These are phyloP conservation scores for Saccharomyces paradoxus DNA, from an alignment of 805 yeast genomes.

Conservation along the genomic window DNA sequence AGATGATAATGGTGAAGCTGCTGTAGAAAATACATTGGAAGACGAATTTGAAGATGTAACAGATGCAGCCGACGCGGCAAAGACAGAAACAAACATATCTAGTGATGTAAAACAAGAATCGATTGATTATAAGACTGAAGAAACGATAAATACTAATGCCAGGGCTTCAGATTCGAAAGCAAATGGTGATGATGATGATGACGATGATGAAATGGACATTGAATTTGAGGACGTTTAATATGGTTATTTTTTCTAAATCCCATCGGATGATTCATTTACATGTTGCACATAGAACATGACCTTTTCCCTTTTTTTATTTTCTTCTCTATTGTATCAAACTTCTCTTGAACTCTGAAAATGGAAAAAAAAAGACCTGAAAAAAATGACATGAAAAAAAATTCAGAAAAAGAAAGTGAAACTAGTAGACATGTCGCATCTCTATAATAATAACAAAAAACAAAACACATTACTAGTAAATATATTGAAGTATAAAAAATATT, in stretches of 20 bases:
- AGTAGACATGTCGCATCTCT: neutral
- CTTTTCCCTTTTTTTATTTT: neutral
- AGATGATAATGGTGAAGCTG: constrained; percentile 31
- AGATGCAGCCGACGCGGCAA: constrained; percentile 10
- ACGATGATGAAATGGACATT: constrained; percentile 29
- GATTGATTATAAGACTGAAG: constrained; percentile 2
- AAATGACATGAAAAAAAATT: neutral
- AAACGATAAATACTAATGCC: neutral
- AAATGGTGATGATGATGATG: constrained; percentile 12
- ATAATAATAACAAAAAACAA: neutral
- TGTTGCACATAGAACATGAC: neutral
- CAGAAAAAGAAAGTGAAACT: neutral
- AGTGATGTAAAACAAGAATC: constrained; percentile 1
- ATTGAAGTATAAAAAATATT: neutral
- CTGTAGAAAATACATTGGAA: constrained; percentile 16
- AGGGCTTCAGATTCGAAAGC: constrained; percentile 1
- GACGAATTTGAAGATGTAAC: constrained; percentile 22
- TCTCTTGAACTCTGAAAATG: neutral
- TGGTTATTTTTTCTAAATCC: neutral
- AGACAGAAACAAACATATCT: constrained; percentile 2
- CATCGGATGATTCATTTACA: neutral
- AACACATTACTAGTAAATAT: neutral
- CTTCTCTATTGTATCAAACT: neutral
- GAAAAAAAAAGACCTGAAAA: neutral
- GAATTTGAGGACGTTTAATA: constrained; percentile 30